These are phyloP conservation scores for Leccinum fibrillosum DNA, from an alignment of 768 basidiomycete species.

Conservation along the genomic window DNA sequence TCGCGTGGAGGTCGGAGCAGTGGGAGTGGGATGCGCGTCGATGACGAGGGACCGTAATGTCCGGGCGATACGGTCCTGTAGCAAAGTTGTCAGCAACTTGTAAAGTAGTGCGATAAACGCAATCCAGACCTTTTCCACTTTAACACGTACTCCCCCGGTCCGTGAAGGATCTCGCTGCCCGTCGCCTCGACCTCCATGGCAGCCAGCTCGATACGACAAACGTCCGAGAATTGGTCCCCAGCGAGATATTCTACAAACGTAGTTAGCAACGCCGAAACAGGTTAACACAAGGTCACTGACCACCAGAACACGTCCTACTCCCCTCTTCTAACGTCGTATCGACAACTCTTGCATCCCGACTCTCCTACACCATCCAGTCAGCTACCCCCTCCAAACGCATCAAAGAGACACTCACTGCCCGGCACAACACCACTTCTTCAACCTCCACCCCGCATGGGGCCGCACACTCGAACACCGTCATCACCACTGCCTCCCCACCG, in stretches of 20 bases:
- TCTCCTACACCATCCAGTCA: constrained; percentile 34
- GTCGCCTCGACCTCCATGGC: constrained; percentile 37
- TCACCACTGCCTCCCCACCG: constrained; percentile 58
- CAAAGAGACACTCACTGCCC: constrained; percentile 39
- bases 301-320: constrained; percentile 45
- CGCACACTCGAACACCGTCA: constrained; percentile 46
- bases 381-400: not conserved
- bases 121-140: constrained; percentile 59
- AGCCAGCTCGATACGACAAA: constrained; percentile 50
- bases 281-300: constrained; percentile 24
- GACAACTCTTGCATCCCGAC: constrained; percentile 43
- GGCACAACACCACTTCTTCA: constrained; percentile 43
- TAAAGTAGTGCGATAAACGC: not conserved
- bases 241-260: constrained; percentile 50
- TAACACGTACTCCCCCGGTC: constrained; percentile 59
- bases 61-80: constrained; percentile 47
- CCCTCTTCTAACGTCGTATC: constrained; percentile 51
- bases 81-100: not conserved
- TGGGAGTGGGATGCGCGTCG: constrained; percentile 58
- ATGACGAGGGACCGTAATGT: constrained; percentile 41
- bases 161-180: constrained; percentile 35
- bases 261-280: not conserved
- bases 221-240: constrained; percentile 62
- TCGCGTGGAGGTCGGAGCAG: constrained; percentile 57
- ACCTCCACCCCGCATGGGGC: constrained; percentile 59